Percentiles rank a stretch among this genome's conserved stretches.
Evolutionary conservation across 495 filamentous ascomycete genomes (phyloP).

Genomic region (Aspergillus nanangensis): DNA sequence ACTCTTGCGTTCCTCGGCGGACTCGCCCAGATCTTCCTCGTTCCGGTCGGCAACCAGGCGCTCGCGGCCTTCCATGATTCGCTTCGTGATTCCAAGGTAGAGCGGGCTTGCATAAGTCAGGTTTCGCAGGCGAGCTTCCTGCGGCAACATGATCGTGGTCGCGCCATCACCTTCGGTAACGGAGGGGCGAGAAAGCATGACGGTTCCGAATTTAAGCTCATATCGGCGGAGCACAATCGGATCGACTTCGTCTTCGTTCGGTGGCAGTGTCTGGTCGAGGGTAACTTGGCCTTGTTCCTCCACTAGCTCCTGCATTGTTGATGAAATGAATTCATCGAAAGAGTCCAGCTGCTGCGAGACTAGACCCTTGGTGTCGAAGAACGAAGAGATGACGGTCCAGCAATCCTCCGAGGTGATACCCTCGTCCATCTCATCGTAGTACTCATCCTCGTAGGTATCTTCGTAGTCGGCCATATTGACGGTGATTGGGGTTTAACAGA

Average conservation of each 20-base stretch:
- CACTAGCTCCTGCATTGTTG: conserved; percentile 88
- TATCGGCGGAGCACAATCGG: conserved; percentile 81
- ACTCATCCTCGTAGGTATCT: conserved; percentile 47
- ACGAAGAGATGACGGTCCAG: conserved; percentile 94
- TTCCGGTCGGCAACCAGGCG: conserved; percentile 52
- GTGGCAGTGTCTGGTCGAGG: conserved; percentile 81
- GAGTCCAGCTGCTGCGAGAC: conserved; percentile 98
- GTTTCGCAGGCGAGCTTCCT: conserved; percentile 90
- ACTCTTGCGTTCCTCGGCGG: conserved; percentile 37
- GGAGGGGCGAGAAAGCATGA: conserved; percentile 77
- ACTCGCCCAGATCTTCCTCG: conserved; percentile 44
- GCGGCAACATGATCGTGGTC: conserved; percentile 74
- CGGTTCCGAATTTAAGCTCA: conserved; percentile 84
- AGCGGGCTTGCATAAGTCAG: conserved; percentile 92
- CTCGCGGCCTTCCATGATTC: conserved; percentile 76
- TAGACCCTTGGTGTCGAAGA: conserved; percentile 92
- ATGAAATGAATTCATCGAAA: conserved; percentile 92
- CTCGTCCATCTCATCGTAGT: conserved; percentile 61
- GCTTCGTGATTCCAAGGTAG: conserved; percentile 78
- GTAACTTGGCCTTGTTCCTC: conserved; percentile 83
- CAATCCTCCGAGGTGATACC: conserved; percentile 81
- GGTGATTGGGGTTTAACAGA: conserved; percentile 3
- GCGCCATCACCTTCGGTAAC: conserved; percentile 90
- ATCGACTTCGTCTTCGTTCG: conserved; percentile 59
- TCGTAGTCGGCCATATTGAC: conserved; percentile 51